Base-by-base conservation (phyloP, 257 asterid genomes). In the Solanum chiquidenum region DNA sequence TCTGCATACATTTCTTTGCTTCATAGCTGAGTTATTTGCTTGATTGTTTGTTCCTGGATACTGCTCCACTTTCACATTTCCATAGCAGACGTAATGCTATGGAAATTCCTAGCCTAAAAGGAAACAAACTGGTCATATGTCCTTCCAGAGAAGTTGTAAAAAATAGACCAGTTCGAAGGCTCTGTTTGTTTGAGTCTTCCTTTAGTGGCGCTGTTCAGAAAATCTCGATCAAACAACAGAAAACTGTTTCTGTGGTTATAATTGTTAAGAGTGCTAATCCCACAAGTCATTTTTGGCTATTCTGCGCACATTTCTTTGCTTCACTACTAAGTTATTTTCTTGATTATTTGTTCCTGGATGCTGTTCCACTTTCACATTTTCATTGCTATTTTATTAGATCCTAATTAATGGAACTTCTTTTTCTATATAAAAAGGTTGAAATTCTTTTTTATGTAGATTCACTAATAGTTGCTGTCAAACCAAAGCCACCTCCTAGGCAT, bases 401-500 rank as follows among this genome's bases (percentile, higher is more conserved):
- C 27, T 16, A 27, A 16, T 44, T 25, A 42, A 27, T 79, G 66
- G 33, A 44, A 14, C 25, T 27, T 79, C 38, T 79, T 42, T 25
- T 23, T 77, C 64, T 46, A 79, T 46, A 16, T 46, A 80, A 80
- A 18, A 16, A 80, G 85, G 68, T 27, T 46, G 68, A 84, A 71
- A 79, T 68, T 49, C 34, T 84, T 86, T 88, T 35, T 35, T 83
- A 72, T 88, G 40, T 88, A 96, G 99, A 93, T 89, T 93, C 98
- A 69, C 87, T 96, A 89, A 92, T 94, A 52, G 98, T 94, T 86
- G 98, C 98, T 86, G 89, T 89, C 79, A 96, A 94, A 90, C 99
- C 99, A 34, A 94, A 95, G 93, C 94, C 98, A 31, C 98, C 99
- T 25, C 92, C 94, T 25, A 96, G 93, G 91, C 94, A 91, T 88